Conservation (phyloP, 805 yeast species). For the Teunomyces tritomae region DNA sequence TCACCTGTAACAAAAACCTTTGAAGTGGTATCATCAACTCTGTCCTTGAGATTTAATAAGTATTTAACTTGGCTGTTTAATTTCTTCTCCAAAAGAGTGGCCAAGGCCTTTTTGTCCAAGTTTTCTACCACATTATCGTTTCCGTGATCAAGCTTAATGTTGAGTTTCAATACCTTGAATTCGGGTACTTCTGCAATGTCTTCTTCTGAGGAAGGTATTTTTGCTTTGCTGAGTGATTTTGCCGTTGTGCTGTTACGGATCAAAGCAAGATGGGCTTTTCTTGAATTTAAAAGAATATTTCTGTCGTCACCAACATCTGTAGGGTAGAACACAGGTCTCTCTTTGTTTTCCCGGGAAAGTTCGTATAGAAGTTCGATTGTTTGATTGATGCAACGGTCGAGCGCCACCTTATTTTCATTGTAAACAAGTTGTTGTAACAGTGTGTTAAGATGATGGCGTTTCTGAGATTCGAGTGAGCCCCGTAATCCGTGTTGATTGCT, state of each 20-base stretch:
- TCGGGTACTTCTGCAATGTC: conserved; percentile 26
- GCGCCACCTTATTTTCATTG: conserved; percentile 64
- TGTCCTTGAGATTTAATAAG: conserved; percentile 64
- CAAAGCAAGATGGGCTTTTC: conserved; percentile 52
- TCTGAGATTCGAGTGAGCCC: neutral
- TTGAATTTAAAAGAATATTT: conserved; percentile 43
- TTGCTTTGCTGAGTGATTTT: conserved; percentile 17
- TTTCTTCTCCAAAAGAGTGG: conserved; percentile 68
- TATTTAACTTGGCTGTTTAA: conserved; percentile 65
- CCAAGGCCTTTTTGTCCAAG: conserved; percentile 66
- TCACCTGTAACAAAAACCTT: conserved; percentile 97
- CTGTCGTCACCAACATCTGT: conserved; percentile 35
- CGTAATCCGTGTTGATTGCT: neutral
- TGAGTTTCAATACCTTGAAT: conserved; percentile 63
- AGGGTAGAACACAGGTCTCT: conserved; percentile 65
- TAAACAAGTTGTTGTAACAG: conserved; percentile 74
- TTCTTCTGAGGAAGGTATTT: conserved; percentile 8
- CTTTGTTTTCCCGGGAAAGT: conserved; percentile 53
- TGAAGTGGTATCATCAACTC: conserved; percentile 88
- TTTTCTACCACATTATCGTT: conserved; percentile 47
- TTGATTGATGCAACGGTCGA: conserved; percentile 59
- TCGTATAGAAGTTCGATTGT: conserved; percentile 51
- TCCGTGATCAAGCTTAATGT: conserved; percentile 52
- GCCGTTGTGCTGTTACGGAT: conserved; percentile 35
- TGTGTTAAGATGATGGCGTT: conserved; percentile 30